Evolutionary conservation across 768 basidiomycete species (phyloP), one percentile per base, ranked within the genome.

Genomic region (Boletus rufocinnamomeus): DNA sequence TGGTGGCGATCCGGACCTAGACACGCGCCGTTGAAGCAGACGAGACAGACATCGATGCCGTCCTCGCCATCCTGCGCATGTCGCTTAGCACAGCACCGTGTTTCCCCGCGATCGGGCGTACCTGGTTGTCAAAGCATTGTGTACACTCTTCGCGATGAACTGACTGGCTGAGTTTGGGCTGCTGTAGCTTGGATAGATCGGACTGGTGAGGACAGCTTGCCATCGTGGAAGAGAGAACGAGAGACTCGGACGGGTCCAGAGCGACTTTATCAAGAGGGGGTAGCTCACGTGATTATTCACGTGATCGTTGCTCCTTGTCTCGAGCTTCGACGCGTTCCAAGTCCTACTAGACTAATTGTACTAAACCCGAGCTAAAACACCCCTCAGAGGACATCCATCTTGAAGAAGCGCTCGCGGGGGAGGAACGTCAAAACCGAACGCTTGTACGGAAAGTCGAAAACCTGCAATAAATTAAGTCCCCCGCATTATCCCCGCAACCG

Each of bases 61-160:
- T 79, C 73, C 0, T 86, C 80, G 4, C 76, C 74, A 69, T 95
- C 93, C 89, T 95, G 65, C 25, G 4, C 44, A 35, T 23, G 27
- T 23, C 17, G 30, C 30, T 57, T 48, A 51, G 53, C 55, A 44
- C 21, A 16, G 19, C n/a, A 14, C 13, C 28, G 14, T 13, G 34
- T 35, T 52, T 30, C 1, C 6, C 41, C 17, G 44, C 38, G 55
- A 61, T 62, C 57, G 50, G 3, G 50, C 70, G 44, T 23, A 88
- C 93, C 84, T 98, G 95, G 66, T 84, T 85, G 73, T 98, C 95
- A 70, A 98, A 99, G 69, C 96, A 99, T 58, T 95, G 94, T 0
- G 95, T 97, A 69, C 96, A 99, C 73, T 98, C 95, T 74, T 97
- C 93, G 9, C 95, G 77, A 64, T 95, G 87, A 0, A 94, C 91